Evolutionary conservation across 441 rosid species (phyloP).

Genomic region (Brassica balearica): DNA sequence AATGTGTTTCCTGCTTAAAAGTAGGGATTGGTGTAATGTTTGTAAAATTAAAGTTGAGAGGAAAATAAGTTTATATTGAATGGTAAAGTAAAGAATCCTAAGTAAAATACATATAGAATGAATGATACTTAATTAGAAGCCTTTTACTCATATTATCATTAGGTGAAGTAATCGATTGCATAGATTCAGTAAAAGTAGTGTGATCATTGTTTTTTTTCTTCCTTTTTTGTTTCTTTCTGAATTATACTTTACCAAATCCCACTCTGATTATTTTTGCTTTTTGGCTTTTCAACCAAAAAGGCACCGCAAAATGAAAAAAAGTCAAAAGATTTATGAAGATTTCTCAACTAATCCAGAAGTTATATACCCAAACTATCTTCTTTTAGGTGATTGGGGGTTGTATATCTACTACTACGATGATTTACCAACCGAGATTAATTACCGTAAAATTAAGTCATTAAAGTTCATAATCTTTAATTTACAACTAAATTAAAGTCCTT

Average conservation of each 20-base stretch:
- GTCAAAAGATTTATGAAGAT: slow-evolving; percentile 47
- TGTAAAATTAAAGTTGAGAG: slow-evolving; percentile 18
- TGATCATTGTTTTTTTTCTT: slow-evolving; percentile 12
- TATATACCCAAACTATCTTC: slow-evolving; percentile 13
- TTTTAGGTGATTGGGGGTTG: slow-evolving; percentile 22
- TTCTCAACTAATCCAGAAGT: slow-evolving; percentile 47
- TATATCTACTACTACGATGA: slow-evolving; percentile 17
- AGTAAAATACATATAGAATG: slow-evolving; percentile 59
- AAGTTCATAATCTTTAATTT: slow-evolving; percentile 8
- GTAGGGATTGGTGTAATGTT: neutral
- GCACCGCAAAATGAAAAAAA: slow-evolving; percentile 45
- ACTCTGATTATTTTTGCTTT: slow-evolving; percentile 42
- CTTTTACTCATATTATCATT: slow-evolving; percentile 88
- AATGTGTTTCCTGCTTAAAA: slow-evolving; percentile 52
- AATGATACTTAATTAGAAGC: slow-evolving; percentile 72
- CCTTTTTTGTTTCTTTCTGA: slow-evolving; percentile 10
- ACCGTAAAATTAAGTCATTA: slow-evolving; percentile 32
- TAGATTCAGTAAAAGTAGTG: slow-evolving; percentile 26
- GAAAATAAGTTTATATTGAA: slow-evolving; percentile 21
- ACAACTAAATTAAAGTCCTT: neutral
- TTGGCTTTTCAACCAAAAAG: slow-evolving; percentile 51
- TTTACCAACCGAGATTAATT: slow-evolving; percentile 38
- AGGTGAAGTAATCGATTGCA: slow-evolving; percentile 46
- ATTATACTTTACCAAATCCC: slow-evolving; percentile 48
- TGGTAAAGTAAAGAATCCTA: slow-evolving; percentile 39